Evolutionary conservation across 2,329 filamentous ascomycete species (phyloP).

Genomic region (Xylariales sp.): DNA sequence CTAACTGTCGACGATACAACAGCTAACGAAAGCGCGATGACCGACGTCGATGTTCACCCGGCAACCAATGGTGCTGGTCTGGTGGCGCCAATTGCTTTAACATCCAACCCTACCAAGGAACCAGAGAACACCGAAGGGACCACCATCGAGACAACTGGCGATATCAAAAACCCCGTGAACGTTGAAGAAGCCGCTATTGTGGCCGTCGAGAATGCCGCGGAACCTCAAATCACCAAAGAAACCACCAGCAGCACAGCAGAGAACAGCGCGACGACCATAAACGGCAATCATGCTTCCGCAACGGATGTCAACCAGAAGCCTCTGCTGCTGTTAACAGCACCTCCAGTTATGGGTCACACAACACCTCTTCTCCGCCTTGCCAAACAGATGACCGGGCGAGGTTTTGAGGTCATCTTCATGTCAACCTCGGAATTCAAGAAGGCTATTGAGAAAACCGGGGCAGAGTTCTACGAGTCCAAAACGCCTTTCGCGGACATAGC

Average conservation of each 20-base stretch:
- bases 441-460: constrained; percentile 15
- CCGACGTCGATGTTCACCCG: no score
- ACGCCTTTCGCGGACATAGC: constrained; percentile 2
- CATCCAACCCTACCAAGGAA: no score
- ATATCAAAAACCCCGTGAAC: no score
- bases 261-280: not conserved
- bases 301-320: constrained; percentile 8
- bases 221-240: not conserved
- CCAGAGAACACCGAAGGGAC: no score
- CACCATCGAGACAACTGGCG: no score
- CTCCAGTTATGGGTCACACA: constrained; percentile 16
- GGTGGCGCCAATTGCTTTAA: no score
- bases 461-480: constrained; percentile 20
- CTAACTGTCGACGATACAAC: no score
- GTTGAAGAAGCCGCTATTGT: no score
- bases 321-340: constrained; percentile 14
- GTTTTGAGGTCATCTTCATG: constrained; percentile 15
- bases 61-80: no score
- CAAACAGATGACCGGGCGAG: constrained; percentile 18
- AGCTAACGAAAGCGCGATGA: no score
- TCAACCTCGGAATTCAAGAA: constrained; percentile 13
- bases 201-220: not conserved
- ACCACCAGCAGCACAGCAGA: not conserved
- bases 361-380: constrained; percentile 23
- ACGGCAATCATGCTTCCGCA: not conserved